Evolutionary conservation across 2,329 filamentous ascomycete genomes (phyloP), one percentile per base, ranked within the genome.

Genomic region (Mycosphaerella arachidis): DNA sequence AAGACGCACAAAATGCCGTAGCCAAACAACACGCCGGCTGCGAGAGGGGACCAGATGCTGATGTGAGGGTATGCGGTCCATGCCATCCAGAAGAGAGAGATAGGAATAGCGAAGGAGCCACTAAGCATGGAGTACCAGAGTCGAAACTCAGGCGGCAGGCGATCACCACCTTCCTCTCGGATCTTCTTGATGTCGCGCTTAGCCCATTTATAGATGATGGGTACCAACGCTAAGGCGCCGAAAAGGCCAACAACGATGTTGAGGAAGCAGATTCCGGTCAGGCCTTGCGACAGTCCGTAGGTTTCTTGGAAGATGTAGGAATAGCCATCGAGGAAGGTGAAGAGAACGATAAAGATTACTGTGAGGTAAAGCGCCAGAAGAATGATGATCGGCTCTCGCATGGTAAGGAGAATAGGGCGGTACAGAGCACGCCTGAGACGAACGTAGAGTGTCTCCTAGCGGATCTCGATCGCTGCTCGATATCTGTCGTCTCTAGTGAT

Each of bases 31-130:
- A 79, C 76, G n/a, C 76, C 80, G 0, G 81, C 81, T 1, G 71
- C 70, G 3, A 85, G 74, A 0, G 79, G 78, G 18, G 77, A 79
- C 81, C 81, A 84, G 64, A 80, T 77, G 8, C 77, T 79, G 27
- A 84, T 78, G 4, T 66, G 43, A 4, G 62, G 64, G 20, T 59
- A 74, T 37, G 76, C 74, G 0, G 79, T 83, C 83, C 82, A 85
- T 0, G 77, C 83, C 71, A 86, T 81, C 82, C 82, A 86, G 68
- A 86, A 84, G 2, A 85, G 73, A 1, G 74, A 75, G 31, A 83
- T 72, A 0, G 83, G 81, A 1, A 86, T 76, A 0, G 76, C 70
- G 0, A 80, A 77, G 0, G 80, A 77, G 1, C 71, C 72, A 9
- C 69, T 69, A 4, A 82, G 72, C 71, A 85, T 84, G 2, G 76